Percentiles rank a stretch among this genome's conserved stretches.
Evolutionary conservation across 148 eudicot genomes (phyloP).

Genomic region (Rhododendron ovatum): DNA sequence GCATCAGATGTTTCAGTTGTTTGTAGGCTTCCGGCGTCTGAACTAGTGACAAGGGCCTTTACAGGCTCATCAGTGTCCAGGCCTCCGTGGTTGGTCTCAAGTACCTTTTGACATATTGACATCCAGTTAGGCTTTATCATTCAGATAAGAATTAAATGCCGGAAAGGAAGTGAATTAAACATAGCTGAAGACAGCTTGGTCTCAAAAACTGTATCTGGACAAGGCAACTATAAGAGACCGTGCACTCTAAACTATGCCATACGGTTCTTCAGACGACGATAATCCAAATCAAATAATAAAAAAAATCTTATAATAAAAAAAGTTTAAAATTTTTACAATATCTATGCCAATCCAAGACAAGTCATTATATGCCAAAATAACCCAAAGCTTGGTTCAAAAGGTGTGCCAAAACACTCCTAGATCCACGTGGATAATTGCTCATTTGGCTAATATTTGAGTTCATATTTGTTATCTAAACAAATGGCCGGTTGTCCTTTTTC

Average conservation of each 20-base stretch:
- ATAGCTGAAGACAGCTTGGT: conserved; percentile 1
- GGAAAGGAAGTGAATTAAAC: conserved; percentile 5
- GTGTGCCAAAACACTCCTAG: background rate
- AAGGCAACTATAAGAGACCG: background rate
- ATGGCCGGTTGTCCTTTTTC: background rate
- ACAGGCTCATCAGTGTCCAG: conserved; percentile 7
- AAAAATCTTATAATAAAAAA: too few relatives aligned
- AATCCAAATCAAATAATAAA: too few relatives aligned
- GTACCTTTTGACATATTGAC: background rate
- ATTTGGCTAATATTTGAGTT: background rate
- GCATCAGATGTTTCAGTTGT: background rate
- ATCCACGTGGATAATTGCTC: background rate
- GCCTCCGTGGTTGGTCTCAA: background rate
- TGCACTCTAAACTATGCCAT: too few relatives aligned
- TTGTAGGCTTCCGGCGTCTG: conserved; percentile 9
- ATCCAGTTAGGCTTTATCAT: conserved; percentile 4
- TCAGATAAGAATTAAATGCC: background rate
- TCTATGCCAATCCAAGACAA: too few relatives aligned
- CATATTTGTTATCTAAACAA: background rate
- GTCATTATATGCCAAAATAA: too few relatives aligned
- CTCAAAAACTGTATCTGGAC: background rate
- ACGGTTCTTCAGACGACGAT: too few relatives aligned
- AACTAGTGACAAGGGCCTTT: background rate
- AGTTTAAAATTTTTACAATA: too few relatives aligned
- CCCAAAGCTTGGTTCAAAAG: background rate